phyloP scores from a whole-genome alignment of 106 monocot species.

The Phalaenopsis equestris region DNA sequence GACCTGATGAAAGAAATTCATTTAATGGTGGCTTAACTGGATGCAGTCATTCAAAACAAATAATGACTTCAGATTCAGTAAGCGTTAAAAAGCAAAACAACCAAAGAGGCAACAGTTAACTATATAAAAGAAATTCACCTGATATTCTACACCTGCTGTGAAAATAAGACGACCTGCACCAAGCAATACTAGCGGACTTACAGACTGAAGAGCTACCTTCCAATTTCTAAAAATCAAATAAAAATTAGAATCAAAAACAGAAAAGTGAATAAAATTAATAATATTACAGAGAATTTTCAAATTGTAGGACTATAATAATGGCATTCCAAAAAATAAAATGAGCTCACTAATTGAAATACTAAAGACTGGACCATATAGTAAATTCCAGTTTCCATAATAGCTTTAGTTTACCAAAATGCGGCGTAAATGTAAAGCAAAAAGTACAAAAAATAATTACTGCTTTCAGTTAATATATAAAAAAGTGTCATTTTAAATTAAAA shows the following conservation, averaged over 20 bases:
- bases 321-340: background rate
- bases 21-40: too few species aligned
- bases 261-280: background rate
- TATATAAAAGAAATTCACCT: constrained; percentile 37
- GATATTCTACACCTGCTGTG: constrained; percentile 81
- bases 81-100: background rate
- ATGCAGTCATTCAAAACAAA: background rate
- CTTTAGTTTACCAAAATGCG: background rate
- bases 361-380: background rate
- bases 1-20: too few species aligned
- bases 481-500: background rate
- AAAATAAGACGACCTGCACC: constrained; percentile 74
- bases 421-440: background rate
- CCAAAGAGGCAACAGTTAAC: background rate
- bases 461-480: background rate
- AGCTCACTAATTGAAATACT: background rate
- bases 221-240: constrained; percentile 35
- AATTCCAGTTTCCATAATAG: background rate
- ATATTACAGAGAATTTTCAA: background rate
- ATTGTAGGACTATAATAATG: background rate
- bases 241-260: background rate
- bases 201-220: constrained; percentile 48
- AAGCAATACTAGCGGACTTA: constrained; percentile 61
- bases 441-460: background rate
- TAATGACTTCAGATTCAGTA: background rate